phyloP scores from a whole-genome alignment of 2,329 filamentous ascomycete genomes.

The Neofusicoccum laricinum region DNA sequence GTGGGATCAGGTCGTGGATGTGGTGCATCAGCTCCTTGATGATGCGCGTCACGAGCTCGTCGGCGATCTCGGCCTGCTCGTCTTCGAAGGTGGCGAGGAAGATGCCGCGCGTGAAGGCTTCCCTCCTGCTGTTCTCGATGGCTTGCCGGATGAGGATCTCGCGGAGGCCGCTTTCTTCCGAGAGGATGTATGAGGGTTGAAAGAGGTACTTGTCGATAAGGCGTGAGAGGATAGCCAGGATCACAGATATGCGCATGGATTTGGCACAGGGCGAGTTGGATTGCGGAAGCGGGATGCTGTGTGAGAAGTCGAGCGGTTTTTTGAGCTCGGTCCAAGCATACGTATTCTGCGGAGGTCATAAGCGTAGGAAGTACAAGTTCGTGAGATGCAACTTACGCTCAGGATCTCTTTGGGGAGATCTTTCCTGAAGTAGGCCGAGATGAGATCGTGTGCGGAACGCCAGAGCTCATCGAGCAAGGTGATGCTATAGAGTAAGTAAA shows the following conservation, averaged over 20 bases:
- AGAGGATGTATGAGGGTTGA: conserved; percentile 31
- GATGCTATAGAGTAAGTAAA: neutral
- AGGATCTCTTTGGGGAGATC: conserved; percentile 3
- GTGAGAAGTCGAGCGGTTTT: conserved; percentile 15
- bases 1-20: conserved; percentile 2
- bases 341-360: neutral
- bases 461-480: neutral
- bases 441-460: neutral
- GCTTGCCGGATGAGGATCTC: conserved; percentile 5
- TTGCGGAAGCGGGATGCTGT: conserved; percentile 28
- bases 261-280: conserved; percentile 32
- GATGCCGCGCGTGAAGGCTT: conserved; percentile 9
- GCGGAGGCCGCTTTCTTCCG: conserved; percentile 18
- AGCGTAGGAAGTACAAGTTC: neutral
- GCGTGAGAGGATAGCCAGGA: conserved; percentile 27
- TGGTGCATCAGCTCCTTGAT: conserved; percentile 6
- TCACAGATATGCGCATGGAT: conserved; percentile 31
- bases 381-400: neutral
- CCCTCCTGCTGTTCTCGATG: neutral
- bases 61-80: conserved; percentile 1
- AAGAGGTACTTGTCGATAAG: conserved; percentile 32
- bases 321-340: conserved; percentile 8
- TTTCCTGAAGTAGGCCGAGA: conserved; percentile 5
- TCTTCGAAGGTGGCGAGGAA: conserved; percentile 6
- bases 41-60: conserved; percentile 8